Evolutionary conservation across 352 stramenopile species (phyloP), one percentile per base, ranked within the genome.

Genomic region (Globisporangium sylvaticum): DNA sequence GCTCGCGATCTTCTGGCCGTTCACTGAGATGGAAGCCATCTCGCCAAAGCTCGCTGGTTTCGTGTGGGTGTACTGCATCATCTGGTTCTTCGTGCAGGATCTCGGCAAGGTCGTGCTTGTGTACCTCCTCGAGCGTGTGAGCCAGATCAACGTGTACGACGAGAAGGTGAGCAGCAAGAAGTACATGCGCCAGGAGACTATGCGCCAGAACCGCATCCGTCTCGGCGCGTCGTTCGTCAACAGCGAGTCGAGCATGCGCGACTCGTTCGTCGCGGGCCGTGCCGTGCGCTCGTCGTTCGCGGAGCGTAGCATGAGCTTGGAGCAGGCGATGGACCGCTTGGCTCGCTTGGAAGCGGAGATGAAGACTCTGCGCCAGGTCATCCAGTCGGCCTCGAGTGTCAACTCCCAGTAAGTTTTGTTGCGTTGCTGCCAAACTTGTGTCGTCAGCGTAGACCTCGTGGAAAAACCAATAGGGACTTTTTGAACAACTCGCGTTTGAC

Each of bases 51-150:
- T 97, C 20, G 79, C 71, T 4, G 70, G 79, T 15, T 95, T 92
- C 56, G 80, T 97, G 1, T 98, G 92, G 94, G 67, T 94, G 37
- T 98, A 95, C 74, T 94, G 83, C 52, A 59, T 97, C 15, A 31
- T 83, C 15, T 98, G 83, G 76, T 95, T 96, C 75, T 76, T 97
- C 25, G 66, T 97, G 24, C 92, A 97, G 75, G 90, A 96, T 65
- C 42, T 87, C 12, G 72, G 76, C 68, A 96, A 95, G 75, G 77
- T 94, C 20, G 64, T 88, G 24, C 55, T 89, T 15, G 66, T 88
- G 25, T 85, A 82, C 65, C 66, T 90, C 62, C 72, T 94, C 53
- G 79, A 90, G 53, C 88, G 81, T 55, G 68, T 83, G 12, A 64
- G 73, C 42, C 67, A 84, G 67, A 75, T 80, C 70, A 87, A 92